These are phyloP conservation scores for Helminthosporium solani DNA, from an alignment of 2,329 filamentous ascomycete genomes.

Conservation along the genomic window DNA sequence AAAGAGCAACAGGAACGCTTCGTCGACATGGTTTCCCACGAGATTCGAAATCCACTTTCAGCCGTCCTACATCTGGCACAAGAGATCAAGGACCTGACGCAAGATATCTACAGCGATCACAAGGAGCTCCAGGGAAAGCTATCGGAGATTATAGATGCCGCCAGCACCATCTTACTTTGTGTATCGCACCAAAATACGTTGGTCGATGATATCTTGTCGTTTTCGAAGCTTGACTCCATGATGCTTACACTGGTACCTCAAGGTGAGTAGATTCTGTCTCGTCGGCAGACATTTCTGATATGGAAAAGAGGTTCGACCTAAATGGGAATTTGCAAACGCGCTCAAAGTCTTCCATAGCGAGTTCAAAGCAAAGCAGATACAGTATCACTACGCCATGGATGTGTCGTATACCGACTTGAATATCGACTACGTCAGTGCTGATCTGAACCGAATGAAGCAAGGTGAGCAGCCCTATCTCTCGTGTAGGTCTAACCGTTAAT, in stretches of 20 bases:
- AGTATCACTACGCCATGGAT: slow-evolving; percentile 45
- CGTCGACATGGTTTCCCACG: slow-evolving; percentile 49
- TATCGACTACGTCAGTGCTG: slow-evolving; percentile 43
- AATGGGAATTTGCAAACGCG: slow-evolving; percentile 41
- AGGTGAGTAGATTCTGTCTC: slow-evolving; percentile 12
- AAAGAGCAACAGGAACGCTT: slow-evolving; percentile 51
- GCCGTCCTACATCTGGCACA: slow-evolving; percentile 47
- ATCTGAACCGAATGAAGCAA: slow-evolving; percentile 42
- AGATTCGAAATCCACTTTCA: slow-evolving; percentile 43
- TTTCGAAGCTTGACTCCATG: slow-evolving; percentile 52
- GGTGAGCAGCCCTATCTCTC: slow-evolving; percentile 12
- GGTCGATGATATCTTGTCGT: slow-evolving; percentile 51
- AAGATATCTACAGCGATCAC: slow-evolving; percentile 21
- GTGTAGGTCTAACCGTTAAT: slow-evolving; percentile 10
- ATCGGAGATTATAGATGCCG: slow-evolving; percentile 37
- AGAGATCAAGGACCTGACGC: slow-evolving; percentile 42
- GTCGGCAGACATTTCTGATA: slow-evolving; percentile 5
- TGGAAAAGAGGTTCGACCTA: slow-evolving; percentile 29
- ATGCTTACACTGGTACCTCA: slow-evolving; percentile 43
- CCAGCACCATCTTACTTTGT: slow-evolving; percentile 46
- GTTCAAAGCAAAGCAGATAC: slow-evolving; percentile 40
- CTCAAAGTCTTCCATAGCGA: slow-evolving; percentile 46
- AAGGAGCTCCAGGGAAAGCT: slow-evolving; percentile 21
- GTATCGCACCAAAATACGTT: slow-evolving; percentile 48
- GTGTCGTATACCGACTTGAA: slow-evolving; percentile 41